phyloP scores from a whole-genome alignment of 441 rosid species.

The Kokia cookei region DNA sequence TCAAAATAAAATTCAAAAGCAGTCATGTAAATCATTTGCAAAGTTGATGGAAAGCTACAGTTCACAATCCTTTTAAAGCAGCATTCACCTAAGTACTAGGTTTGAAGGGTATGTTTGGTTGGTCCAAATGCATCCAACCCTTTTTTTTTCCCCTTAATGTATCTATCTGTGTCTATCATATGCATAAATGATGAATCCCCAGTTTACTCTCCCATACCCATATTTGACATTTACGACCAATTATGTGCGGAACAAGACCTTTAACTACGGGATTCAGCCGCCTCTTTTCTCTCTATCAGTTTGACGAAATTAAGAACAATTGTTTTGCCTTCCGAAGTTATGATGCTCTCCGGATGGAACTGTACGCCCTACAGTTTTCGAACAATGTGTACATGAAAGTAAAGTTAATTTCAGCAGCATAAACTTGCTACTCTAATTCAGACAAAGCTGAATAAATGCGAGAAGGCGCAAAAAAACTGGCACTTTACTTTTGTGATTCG shows the following conservation, averaged over 20 bases:
- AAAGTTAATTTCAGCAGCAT: not conserved
- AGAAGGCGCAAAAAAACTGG: not conserved
- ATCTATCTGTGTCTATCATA: not conserved
- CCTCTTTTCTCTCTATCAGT: conserved; percentile 57
- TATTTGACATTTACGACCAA: not conserved
- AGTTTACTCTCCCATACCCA: not conserved
- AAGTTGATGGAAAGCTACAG: not conserved
- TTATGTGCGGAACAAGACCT: not conserved
- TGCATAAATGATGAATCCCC: not conserved
- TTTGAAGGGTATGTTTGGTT: not conserved
- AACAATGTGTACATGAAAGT: not conserved
- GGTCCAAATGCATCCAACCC: not conserved
- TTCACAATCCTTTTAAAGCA: not conserved
- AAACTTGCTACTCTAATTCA: not conserved
- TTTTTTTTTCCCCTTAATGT: not conserved
- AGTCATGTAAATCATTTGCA: not conserved
- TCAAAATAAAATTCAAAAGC: not conserved
- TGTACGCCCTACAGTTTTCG: conserved; percentile 68
- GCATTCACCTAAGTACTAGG: no score
- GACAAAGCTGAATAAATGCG: not conserved
- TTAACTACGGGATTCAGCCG: conserved; percentile 46
- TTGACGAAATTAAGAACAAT: conserved; percentile 69
- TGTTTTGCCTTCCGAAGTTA: conserved; percentile 66
- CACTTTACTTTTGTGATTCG: not conserved
- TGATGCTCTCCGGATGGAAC: conserved; percentile 96